These are phyloP conservation scores for Rosa lucieae DNA, from an alignment of 306 rosid species.

Conservation along the genomic window DNA sequence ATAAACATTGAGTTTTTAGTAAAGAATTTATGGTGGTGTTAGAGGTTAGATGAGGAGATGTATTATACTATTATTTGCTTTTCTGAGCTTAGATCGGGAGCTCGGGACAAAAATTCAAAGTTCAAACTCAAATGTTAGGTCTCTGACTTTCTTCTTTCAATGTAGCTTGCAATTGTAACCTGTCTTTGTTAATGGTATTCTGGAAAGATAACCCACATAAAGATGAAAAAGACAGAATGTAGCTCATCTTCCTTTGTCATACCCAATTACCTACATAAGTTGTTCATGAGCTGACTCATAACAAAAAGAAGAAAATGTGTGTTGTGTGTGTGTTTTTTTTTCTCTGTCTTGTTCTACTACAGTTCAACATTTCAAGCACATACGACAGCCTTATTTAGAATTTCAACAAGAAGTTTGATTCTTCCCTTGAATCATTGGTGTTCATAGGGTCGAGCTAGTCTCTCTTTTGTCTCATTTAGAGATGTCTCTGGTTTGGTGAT, in stretches of 20 bases:
- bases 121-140: slow-evolving; percentile 16
- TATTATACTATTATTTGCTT: not conserved
- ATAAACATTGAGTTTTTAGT: not conserved
- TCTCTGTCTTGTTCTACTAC: too few relatives aligned
- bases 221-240: not conserved
- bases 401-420: too few relatives aligned
- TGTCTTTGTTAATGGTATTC: not conserved
- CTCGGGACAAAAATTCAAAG: slow-evolving; percentile 8
- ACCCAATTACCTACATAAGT: not conserved
- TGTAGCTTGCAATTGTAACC: not conserved
- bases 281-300: not conserved
- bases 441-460: too few relatives aligned
- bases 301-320: too few relatives aligned
- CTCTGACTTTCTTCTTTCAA: slow-evolving; percentile 2
- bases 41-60: not conserved
- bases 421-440: too few relatives aligned
- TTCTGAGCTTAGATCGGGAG: not conserved
- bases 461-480: too few relatives aligned
- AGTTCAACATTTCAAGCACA: too few relatives aligned
- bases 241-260: not conserved
- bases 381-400: too few relatives aligned
- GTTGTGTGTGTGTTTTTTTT: too few relatives aligned
- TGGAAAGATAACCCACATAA: not conserved
- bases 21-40: not conserved
- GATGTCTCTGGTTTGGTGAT: not conserved